A percentile compares a stretch with the other conserved stretches of the same genome.
Conservation (phyloP, 345 rosid genomes). For the Psidium guajava region DNA sequence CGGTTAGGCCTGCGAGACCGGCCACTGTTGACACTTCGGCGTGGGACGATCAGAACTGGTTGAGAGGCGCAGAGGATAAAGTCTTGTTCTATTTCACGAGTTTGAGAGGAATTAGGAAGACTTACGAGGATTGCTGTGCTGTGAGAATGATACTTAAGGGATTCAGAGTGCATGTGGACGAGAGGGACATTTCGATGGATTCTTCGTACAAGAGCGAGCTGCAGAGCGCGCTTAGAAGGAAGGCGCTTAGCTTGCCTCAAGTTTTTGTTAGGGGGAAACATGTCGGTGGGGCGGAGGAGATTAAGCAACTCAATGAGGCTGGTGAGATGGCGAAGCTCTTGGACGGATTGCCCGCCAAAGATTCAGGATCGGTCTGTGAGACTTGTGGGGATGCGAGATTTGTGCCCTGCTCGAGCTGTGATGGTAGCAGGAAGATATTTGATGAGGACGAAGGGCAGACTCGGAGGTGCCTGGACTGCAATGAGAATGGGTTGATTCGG, state of each 20-base stretch:
- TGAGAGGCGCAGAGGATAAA: background rate
- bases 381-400: conserved; percentile 37
- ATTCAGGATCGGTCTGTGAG: conserved; percentile 17
- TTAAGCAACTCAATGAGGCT: conserved; percentile 27
- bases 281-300: conserved; percentile 33
- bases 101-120: conserved; percentile 32
- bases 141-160: conserved; percentile 32
- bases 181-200: conserved; percentile 35
- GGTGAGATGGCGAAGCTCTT: conserved; percentile 26
- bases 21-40: background rate
- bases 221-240: conserved; percentile 10
- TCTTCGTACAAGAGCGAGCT: conserved; percentile 22
- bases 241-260: conserved; percentile 20
- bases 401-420: conserved; percentile 29
- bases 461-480: conserved; percentile 28
- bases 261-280: conserved; percentile 27
- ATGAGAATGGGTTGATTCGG: conserved; percentile 38
- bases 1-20: background rate
- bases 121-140: conserved; percentile 28
- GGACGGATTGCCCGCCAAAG: conserved; percentile 19
- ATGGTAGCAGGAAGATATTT: conserved; percentile 31
- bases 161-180: conserved; percentile 23
- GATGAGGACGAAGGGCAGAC: conserved; percentile 19
- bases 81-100: conserved; percentile 13
- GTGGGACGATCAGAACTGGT: background rate